Evolutionary conservation across 2,329 filamentous ascomycete genomes (phyloP), one percentile per base, ranked within the genome.

Genomic region (Westerdykella sp.): DNA sequence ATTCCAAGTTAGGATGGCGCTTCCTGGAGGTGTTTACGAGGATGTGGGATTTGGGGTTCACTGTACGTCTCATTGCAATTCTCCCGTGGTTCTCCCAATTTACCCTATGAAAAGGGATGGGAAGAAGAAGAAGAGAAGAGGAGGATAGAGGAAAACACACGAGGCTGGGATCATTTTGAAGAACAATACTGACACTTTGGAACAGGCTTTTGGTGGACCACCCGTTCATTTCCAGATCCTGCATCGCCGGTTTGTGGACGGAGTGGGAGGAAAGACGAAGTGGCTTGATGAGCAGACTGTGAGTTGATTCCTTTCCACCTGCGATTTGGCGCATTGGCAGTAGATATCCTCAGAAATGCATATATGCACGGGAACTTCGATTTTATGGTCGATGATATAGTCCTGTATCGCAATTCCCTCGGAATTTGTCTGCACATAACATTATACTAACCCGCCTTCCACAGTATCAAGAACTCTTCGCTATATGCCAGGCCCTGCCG

Each of bases 391-490:
- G 18, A 21, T 21, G 3, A 21, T 21, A 21, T 21, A 21, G 18
- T 21, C 18, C 18, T 21, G 6, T 6, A 3, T 21, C 18, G 18
- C 18, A 21, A 21, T 21, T 21, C 18, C 18, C 18, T 6, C 18
- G n/a, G n/a, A n/a, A n/a, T n/a, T n/a, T n/a, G 18, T 21, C 18
- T 21, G 18, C 4, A 21, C 6, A 21, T 6, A 21, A 21, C 18
- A 21, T 21, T 6, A 21, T 21, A 21, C 18, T 28, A 28, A 28
- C 25, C 9, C 25, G 11, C 25, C 25, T 7, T 3, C 25, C 32
- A 9, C n/a, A 84, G 79, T 87, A 83, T 62, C 80, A 85, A 60
- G 84, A 87, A 55, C 73, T 87, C 0, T 87, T 88, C 61, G 81
- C 79, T 21, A 67, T 87, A 37, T 78, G 75, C 14, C 83, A 87